Evolutionary conservation across 345 rosid species (phyloP).

Genomic region (Anastatica hierochuntica): DNA sequence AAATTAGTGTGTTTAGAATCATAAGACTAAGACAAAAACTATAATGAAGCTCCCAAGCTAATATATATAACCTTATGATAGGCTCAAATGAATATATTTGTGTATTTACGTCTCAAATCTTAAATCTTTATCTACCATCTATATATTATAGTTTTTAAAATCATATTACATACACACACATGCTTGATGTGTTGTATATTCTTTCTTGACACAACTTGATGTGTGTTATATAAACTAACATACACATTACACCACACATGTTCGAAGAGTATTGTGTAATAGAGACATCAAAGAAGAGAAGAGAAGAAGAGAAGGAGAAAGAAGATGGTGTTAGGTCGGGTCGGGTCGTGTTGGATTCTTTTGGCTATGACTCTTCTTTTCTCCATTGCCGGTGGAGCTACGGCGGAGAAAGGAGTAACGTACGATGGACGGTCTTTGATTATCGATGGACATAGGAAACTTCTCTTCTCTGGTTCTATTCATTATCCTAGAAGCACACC

Average conservation of each 20-base stretch:
- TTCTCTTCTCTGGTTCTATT: slow-evolving; percentile 51
- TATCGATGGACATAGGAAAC: slow-evolving; percentile 39
- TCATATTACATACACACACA: slow-evolving; percentile 7
- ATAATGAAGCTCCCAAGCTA: background rate
- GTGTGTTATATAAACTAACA: no score
- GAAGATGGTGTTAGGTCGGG: slow-evolving; percentile 15
- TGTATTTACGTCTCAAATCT: slow-evolving; percentile 1
- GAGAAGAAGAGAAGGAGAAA: background rate
- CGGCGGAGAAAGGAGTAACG: slow-evolving; percentile 25
- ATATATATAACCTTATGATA: background rate
- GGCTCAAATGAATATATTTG: background rate
- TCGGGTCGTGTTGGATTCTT: slow-evolving; percentile 15
- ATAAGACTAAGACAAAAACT: slow-evolving; percentile 14
- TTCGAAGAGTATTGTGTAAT: background rate
- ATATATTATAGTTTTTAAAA: no score
- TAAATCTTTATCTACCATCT: slow-evolving; percentile 6
- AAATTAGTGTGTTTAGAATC: background rate
- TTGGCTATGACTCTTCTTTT: slow-evolving; percentile 8
- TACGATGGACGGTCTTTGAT: slow-evolving; percentile 47
- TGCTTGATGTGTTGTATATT: slow-evolving; percentile 19
- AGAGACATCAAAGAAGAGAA: background rate
- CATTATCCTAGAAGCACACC: slow-evolving; percentile 63
- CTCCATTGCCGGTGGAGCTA: slow-evolving; percentile 7
- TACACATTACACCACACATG: slow-evolving; percentile 10
- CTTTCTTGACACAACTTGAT: no score